Percentiles rank a stretch among this genome's conserved stretches.
phyloP scores from a whole-genome alignment of 768 basidiomycete genomes.

The Rhodosporidiobolus odoratus region DNA sequence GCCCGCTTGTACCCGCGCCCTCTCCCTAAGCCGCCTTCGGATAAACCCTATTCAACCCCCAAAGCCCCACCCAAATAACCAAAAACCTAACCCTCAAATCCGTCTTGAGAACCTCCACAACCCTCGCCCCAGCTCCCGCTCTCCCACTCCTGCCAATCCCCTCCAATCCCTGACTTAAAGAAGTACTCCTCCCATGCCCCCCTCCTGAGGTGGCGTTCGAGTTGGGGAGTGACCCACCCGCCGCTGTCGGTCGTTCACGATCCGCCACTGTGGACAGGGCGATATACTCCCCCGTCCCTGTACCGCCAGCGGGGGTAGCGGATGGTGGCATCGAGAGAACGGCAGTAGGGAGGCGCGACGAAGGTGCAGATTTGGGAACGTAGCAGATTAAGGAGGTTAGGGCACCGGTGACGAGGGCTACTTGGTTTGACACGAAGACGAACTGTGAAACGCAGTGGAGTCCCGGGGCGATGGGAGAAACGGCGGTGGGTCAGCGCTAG shows the following conservation, averaged over 20 bases:
- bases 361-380: conserved; percentile 41
- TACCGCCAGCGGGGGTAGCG: conserved; percentile 7
- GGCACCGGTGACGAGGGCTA: conserved; percentile 68
- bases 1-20: neutral
- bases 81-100: conserved; percentile 52
- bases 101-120: conserved; percentile 44
- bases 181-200: conserved; percentile 6
- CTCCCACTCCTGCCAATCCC: conserved; percentile 37
- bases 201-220: too few relatives aligned
- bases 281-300: conserved; percentile 25
- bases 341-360: conserved; percentile 14
- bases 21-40: neutral
- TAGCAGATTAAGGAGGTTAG: conserved; percentile 56
- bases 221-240: neutral
- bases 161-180: neutral
- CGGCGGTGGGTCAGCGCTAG: too few relatives aligned
- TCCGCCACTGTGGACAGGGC: conserved; percentile 24
- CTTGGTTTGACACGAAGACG: conserved; percentile 69
- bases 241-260: neutral
- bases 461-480: too few relatives aligned
- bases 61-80: conserved; percentile 54
- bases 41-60: conserved; percentile 61
- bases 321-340: neutral
- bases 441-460: conserved; percentile 49
- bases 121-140: conserved; percentile 31